These are phyloP conservation scores for Fragilariopsis cylindrus DNA, from an alignment of 108 stramenopile species.

Conservation along the genomic window DNA sequence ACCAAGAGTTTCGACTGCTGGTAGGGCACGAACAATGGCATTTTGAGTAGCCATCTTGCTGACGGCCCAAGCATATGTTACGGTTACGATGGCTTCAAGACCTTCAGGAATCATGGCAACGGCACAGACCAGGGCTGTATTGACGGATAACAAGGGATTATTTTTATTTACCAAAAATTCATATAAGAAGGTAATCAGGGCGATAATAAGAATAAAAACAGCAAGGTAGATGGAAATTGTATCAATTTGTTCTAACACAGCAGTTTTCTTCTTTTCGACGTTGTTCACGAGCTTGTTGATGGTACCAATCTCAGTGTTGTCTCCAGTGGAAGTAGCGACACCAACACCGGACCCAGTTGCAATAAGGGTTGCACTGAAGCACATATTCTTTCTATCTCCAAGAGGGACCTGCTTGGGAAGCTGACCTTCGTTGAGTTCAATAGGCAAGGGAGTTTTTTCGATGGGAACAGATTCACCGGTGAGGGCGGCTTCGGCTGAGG, in stretches of 20 bases:
- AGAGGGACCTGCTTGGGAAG: constrained; percentile 69
- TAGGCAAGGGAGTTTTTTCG: constrained; percentile 68
- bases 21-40: constrained; percentile 89
- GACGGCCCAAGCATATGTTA: constrained; percentile 91
- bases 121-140: constrained; percentile 78
- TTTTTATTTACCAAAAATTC: constrained; percentile 13
- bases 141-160: constrained; percentile 51
- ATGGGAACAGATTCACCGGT: constrained; percentile 92
- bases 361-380: constrained; percentile 89
- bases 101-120: constrained; percentile 98
- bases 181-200: constrained; percentile 80
- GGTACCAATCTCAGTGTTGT: constrained; percentile 94
- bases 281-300: constrained; percentile 85
- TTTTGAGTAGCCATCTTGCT: constrained; percentile 84
- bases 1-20: constrained; percentile 97
- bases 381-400: constrained; percentile 85
- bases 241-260: constrained; percentile 93
- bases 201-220: constrained; percentile 71
- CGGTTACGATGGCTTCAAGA: constrained; percentile 92
- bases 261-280: constrained; percentile 86
- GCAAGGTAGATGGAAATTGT: constrained; percentile 83
- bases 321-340: constrained; percentile 81
- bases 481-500: constrained; percentile 83
- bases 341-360: constrained; percentile 85
- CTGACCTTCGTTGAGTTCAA: constrained; percentile 34